Evolutionary conservation across 148 eudicot species (phyloP).

Genomic region (Nepenthes gracilis): DNA sequence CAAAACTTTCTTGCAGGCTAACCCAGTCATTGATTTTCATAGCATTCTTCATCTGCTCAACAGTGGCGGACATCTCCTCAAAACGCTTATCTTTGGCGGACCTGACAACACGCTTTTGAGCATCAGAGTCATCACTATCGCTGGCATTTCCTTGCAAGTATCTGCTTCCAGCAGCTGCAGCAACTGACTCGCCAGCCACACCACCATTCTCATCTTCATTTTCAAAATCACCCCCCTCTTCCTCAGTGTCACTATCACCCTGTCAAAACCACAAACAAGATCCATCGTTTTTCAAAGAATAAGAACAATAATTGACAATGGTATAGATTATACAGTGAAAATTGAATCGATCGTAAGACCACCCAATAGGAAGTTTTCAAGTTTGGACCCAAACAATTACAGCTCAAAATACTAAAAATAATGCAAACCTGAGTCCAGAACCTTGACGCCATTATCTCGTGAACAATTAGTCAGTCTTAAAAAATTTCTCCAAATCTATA

Average conservation of each 20-base stretch:
- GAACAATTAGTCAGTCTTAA: too few species aligned
- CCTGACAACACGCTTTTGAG: slow-evolving; percentile 43
- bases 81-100: slow-evolving; percentile 76
- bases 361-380: neutral
- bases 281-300: too few species aligned
- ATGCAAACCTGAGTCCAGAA: slow-evolving; percentile 36
- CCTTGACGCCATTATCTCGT: slow-evolving; percentile 27
- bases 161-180: slow-evolving; percentile 15
- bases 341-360: neutral
- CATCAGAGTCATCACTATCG: slow-evolving; percentile 58
- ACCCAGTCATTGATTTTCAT: slow-evolving; percentile 95
- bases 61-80: slow-evolving; percentile 73
- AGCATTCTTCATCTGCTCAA: slow-evolving; percentile 85
- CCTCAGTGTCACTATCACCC: slow-evolving; percentile 65
- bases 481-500: too few species aligned
- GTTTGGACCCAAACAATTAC: neutral
- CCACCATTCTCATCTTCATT: slow-evolving; percentile 16
- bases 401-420: neutral
- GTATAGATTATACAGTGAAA: too few species aligned
- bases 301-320: too few species aligned
- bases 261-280: slow-evolving; percentile 6
- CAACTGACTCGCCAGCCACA: slow-evolving; percentile 5
- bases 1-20: slow-evolving; percentile 68
- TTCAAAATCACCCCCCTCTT: slow-evolving; percentile 34
- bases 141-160: slow-evolving; percentile 25